Evolutionary conservation across 2,329 filamentous ascomycete genomes (phyloP).

Genomic region (Calonectria multiphialidica): DNA sequence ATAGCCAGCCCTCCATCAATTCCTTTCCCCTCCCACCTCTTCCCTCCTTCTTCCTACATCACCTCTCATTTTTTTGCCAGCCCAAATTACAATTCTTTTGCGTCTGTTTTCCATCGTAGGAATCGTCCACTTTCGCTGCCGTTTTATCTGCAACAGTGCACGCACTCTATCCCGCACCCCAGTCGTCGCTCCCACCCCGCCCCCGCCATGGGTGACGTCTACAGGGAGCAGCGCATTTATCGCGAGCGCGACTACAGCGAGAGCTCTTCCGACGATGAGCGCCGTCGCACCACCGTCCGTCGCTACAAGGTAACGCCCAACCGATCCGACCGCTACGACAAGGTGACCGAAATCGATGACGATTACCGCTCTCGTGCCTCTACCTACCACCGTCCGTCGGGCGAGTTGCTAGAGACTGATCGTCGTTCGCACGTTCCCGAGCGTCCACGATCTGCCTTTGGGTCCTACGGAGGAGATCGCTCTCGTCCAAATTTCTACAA

Average conservation of each 20-base stretch:
- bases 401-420: constrained; percentile 57
- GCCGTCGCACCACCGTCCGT: constrained; percentile 62
- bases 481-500: constrained; percentile 59
- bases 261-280: constrained; percentile 57
- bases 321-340: constrained; percentile 54
- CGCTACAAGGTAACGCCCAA: constrained; percentile 64
- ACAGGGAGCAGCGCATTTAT: constrained; percentile 47
- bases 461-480: constrained; percentile 53
- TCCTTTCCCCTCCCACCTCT: background rate
- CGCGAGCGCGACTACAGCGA: constrained; percentile 46
- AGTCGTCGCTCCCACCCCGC: constrained; percentile 20
- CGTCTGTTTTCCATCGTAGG: background rate
- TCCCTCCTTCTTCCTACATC: constrained; percentile 4
- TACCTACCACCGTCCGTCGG: constrained; percentile 52
- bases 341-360: constrained; percentile 59
- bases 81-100: constrained; percentile 17
- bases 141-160: constrained; percentile 17
- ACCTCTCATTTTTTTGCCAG: constrained; percentile 28
- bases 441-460: constrained; percentile 64
- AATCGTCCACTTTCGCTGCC: background rate
- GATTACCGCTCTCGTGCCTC: constrained; percentile 59
- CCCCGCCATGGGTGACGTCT: constrained; percentile 50
- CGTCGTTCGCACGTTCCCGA: constrained; percentile 60
- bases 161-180: constrained; percentile 23
- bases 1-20: constrained; percentile 35